Evolutionary conservation across 345 rosid species (phyloP).

Genomic region (Excoecaria agallocha): DNA sequence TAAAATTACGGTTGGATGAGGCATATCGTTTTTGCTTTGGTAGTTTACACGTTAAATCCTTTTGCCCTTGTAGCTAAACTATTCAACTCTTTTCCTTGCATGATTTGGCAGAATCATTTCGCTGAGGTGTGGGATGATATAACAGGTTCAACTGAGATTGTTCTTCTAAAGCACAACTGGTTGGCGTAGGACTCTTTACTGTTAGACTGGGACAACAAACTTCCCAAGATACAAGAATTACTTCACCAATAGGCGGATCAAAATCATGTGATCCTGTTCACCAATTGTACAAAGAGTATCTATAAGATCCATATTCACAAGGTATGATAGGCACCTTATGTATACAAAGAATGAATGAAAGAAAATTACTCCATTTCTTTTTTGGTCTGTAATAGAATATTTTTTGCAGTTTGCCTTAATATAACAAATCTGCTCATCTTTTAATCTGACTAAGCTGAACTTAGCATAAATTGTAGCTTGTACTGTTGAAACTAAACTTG

Average conservation of each 20-base stretch:
- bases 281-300: neutral
- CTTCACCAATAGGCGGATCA: neutral
- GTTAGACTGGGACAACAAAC: neutral
- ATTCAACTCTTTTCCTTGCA: neutral
- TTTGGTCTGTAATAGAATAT: neutral
- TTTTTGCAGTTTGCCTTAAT: neutral
- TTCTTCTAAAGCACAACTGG: neutral
- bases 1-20: neutral
- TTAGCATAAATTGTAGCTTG: neutral
- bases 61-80: neutral
- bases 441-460: neutral
- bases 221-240: neutral
- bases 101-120: slow-evolving; percentile 11
- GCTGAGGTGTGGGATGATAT: neutral
- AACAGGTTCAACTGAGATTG: neutral
- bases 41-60: neutral
- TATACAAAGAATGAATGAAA: neutral
- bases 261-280: neutral
- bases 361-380: neutral
- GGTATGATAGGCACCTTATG: neutral
- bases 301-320: neutral
- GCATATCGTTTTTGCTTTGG: neutral
- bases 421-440: neutral
- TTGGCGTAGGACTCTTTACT: neutral
- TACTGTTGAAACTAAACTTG: neutral